phyloP scores from a whole-genome alignment of 495 filamentous ascomycete genomes.

The Penicillium alfredii region DNA sequence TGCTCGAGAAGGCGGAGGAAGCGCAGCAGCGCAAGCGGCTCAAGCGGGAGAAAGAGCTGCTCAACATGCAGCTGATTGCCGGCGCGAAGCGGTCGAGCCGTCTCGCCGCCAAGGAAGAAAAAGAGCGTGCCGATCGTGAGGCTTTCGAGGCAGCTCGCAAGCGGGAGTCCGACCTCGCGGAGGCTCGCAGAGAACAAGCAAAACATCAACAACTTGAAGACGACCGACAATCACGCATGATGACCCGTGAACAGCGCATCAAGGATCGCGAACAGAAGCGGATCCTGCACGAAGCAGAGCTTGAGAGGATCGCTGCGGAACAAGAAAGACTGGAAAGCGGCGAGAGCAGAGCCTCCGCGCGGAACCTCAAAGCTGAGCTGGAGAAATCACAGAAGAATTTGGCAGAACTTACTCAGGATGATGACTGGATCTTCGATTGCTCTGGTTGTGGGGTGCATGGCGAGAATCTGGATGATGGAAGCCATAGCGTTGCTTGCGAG shows the following conservation, averaged over 20 bases:
- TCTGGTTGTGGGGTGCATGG: slow-evolving; percentile 80
- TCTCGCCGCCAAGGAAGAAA: slow-evolving; percentile 73
- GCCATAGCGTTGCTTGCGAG: slow-evolving; percentile 91
- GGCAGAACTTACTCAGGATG: slow-evolving; percentile 66
- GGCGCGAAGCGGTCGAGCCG: slow-evolving; percentile 89
- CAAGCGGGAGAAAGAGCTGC: slow-evolving; percentile 70
- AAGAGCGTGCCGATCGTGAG: slow-evolving; percentile 67
- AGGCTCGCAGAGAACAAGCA: slow-evolving; percentile 62
- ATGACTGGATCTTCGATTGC: slow-evolving; percentile 94
- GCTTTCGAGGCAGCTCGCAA: slow-evolving; percentile 66
- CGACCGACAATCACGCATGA: slow-evolving; percentile 74
- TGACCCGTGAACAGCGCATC: slow-evolving; percentile 76
- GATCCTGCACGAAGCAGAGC: slow-evolving; percentile 73
- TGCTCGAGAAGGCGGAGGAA: slow-evolving; percentile 78
- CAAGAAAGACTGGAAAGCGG: slow-evolving; percentile 59
- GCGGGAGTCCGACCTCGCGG: slow-evolving; percentile 55
- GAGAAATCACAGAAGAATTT: slow-evolving; percentile 68
- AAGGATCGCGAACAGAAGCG: slow-evolving; percentile 78
- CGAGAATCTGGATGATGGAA: slow-evolving; percentile 82
- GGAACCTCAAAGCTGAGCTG: slow-evolving; percentile 70
- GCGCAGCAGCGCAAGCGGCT: slow-evolving; percentile 57
- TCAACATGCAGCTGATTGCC: slow-evolving; percentile 77
- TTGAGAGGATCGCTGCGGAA: slow-evolving; percentile 71
- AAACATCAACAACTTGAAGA: slow-evolving; percentile 63
- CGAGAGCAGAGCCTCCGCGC: slow-evolving; percentile 65